Percentiles rank a stretch among this genome's conserved stretches.
phyloP scores from a whole-genome alignment of 495 filamentous ascomycete genomes.

The Penicillium steckii region DNA sequence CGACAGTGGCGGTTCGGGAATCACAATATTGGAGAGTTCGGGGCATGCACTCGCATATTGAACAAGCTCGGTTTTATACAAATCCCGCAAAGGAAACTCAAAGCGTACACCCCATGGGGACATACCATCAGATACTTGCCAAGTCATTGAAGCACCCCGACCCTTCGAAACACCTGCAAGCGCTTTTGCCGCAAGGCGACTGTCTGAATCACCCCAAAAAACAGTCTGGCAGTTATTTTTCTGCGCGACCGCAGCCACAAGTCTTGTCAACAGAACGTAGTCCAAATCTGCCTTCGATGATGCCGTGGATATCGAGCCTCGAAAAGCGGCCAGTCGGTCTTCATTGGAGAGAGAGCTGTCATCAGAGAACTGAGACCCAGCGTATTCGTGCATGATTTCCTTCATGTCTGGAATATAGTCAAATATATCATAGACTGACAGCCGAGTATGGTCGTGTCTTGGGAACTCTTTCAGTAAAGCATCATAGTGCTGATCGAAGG shows the following conservation, averaged over 20 bases:
- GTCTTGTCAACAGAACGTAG: constrained; percentile 62
- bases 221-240: constrained; percentile 61
- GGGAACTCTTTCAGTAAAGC: constrained; percentile 54
- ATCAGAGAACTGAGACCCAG: constrained; percentile 26
- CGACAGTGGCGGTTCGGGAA: constrained; percentile 35
- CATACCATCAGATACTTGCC: constrained; percentile 72
- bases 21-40: constrained; percentile 50
- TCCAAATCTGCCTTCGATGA: constrained; percentile 77
- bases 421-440: constrained; percentile 60
- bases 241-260: constrained; percentile 65
- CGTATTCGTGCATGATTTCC: constrained; percentile 27
- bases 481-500: constrained; percentile 32
- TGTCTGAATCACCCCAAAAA: constrained; percentile 84
- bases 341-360: constrained; percentile 30
- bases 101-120: constrained; percentile 58
- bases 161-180: constrained; percentile 89
- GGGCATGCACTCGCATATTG: constrained; percentile 57
- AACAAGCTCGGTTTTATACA: constrained; percentile 75
- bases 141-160: constrained; percentile 76
- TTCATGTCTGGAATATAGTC: constrained; percentile 35
- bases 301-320: constrained; percentile 60
- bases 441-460: constrained; percentile 50
- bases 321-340: constrained; percentile 50
- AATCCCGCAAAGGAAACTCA: constrained; percentile 75
- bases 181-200: constrained; percentile 79